Evolutionary conservation across 805 yeast genomes (phyloP).

Genomic region (Metschnikowia borealis): DNA sequence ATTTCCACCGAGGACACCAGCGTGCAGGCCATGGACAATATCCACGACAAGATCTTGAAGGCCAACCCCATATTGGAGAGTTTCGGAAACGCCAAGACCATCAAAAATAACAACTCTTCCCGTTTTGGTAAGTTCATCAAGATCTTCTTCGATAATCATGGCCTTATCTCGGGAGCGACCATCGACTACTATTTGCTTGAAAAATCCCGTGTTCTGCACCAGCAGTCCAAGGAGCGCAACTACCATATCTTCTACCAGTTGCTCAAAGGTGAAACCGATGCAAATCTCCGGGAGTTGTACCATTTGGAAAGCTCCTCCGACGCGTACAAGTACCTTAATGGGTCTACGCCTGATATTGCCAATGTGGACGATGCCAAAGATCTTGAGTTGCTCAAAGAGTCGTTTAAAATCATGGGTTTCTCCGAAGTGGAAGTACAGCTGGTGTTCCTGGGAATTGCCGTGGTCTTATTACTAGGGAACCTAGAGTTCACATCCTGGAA

Average conservation of each 20-base stretch:
- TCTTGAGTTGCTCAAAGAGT: constrained; percentile 55
- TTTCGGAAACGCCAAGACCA: constrained; percentile 96
- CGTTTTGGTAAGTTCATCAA: constrained; percentile 95
- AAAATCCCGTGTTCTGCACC: constrained; percentile 85
- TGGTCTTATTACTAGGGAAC: constrained; percentile 82
- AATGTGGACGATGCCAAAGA: constrained; percentile 76
- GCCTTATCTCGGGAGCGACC: constrained; percentile 79
- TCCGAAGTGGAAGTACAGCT: constrained; percentile 47
- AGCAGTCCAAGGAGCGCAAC: constrained; percentile 74
- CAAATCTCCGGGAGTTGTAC: constrained; percentile 39
- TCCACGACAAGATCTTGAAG: constrained; percentile 82
- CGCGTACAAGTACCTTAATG: constrained; percentile 55
- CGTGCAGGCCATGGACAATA: constrained; percentile 27
- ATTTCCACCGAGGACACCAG: constrained; percentile 43
- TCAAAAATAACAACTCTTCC: constrained; percentile 89
- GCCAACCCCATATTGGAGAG: constrained; percentile 96
- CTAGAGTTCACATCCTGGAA: constrained; percentile 63
- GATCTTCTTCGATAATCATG: constrained; percentile 63
- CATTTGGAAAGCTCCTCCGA: constrained; percentile 35
- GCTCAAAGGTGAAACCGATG: constrained; percentile 57
- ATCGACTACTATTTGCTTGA: constrained; percentile 93
- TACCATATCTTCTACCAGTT: constrained; percentile 93
- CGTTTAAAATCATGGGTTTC: constrained; percentile 75
- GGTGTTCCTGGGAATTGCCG: constrained; percentile 65
- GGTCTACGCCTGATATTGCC: constrained; percentile 52